Conservation (phyloP, 129 eudicot species). For the Centaurea solstitialis region DNA sequence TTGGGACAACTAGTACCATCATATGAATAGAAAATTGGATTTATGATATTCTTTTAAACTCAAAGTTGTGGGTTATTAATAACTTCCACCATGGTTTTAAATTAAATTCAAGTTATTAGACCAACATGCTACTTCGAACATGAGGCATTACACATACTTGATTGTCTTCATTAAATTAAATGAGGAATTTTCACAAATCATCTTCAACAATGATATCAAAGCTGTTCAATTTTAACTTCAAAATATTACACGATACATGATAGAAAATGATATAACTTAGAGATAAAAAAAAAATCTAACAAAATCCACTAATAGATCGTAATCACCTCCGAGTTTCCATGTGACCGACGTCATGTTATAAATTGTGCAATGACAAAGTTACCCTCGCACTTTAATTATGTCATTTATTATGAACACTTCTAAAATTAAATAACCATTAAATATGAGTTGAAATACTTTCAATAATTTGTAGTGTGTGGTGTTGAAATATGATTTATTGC, state of each 20-base stretch:
- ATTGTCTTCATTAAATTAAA: not conserved
- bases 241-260: not conserved
- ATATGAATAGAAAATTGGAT: too few relatives aligned
- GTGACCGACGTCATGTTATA: not conserved
- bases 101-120: too few relatives aligned
- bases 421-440: constrained; percentile 6
- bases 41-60: too few relatives aligned
- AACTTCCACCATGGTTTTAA: too few relatives aligned
- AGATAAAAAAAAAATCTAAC: not conserved
- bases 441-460: constrained; percentile 14
- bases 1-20: too few relatives aligned
- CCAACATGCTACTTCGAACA: too few relatives aligned
- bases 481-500: constrained; percentile 15
- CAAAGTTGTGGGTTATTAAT: too few relatives aligned
- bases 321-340: not conserved
- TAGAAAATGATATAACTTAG: not conserved
- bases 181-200: not conserved
- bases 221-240: too few relatives aligned
- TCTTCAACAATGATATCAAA: not conserved
- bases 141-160: too few relatives aligned
- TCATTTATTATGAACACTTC: not conserved
- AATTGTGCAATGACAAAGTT: not conserved
- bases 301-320: not conserved
- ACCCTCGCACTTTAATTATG: not conserved
- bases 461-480: constrained; percentile 6